Base-by-base conservation (phyloP, 257 asterid genomes). In the Lavandula angustifolia region DNA sequence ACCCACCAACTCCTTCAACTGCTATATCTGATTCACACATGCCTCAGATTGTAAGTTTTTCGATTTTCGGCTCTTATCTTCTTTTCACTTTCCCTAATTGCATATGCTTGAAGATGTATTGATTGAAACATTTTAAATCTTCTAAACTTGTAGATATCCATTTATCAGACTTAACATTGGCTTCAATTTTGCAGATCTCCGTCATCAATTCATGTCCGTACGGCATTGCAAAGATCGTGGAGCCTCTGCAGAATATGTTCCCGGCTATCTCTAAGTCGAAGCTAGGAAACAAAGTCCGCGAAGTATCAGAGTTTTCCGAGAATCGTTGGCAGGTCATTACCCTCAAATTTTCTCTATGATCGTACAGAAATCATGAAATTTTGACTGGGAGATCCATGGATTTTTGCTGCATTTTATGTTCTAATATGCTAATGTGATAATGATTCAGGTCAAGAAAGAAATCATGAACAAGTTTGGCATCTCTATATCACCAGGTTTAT, bases 301-400 rank as follows among this genome's bases (percentile, higher is more conserved):
- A 86, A 75, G 71, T 86, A 64, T 75, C 96, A 16, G 87, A 89
- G 17, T 89, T 79, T 70, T 61, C 75, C 33, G 90, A 86, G 31
- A 87, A 83, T 44, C 82, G 83, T 53, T 89, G 96, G 96, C 91
- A 89, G 92, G 96, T 88, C 59, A 78, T 54, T 71, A 60, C 33
- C 2, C 22, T 43, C 38, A 31, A 14, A 9, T 13, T 66, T 44
- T n/a, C n/a, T n/a, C n/a, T n/a, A n/a, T n/a, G n/a, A n/a, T n/a
- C n/a, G n/a, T n/a, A n/a, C n/a, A n/a, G n/a, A n/a, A n/a, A n/a
- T n/a, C n/a, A n/a, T n/a, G n/a, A 17, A 4, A 4, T 42, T 41
- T 57, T 57, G 48, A 37, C n/a, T 11, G 7, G 4, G 27, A 54
- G 42, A 6, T 10, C 4, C 13, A 14, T 0, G 1, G 4, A 9